Evolutionary conservation across 768 basidiomycete species (phyloP), one percentile per base, ranked within the genome.

Genomic region (Rhodosporidiobolus sp.): DNA sequence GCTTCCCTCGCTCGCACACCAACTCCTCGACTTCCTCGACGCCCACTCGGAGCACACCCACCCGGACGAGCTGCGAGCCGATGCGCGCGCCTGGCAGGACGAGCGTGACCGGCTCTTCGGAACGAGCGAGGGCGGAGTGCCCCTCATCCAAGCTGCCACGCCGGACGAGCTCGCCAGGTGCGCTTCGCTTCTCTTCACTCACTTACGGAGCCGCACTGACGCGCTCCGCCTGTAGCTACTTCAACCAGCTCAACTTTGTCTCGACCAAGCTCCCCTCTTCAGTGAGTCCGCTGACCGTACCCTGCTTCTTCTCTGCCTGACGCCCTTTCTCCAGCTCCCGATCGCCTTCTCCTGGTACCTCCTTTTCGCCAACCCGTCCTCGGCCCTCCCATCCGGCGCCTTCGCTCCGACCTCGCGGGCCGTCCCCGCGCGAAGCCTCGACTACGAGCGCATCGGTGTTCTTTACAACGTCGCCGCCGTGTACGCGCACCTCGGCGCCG

Each of bases 381-480:
- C 63, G 83, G 92, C 61, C 19, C 4, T 85, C 61, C 83, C 93
- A 59, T 85, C 87, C 45, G 86, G 91, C 67, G 80, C 91, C 22
- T 95, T 92, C 79, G 85, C 88, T 4, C 74, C 53, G 30, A 79
- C 82, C 16, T 83, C 83, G 50, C 77, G 86, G 0, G 87, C 91
- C 1, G 80, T 91, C 32, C 84, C 88, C 0, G 81, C 93, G 45
- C 84, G 84, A 46, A 94, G 88, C 70, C 83, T 97, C n/a, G 82
- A 86, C 3, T 96, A 90, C 76, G 95, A 98, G 79, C 85, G 90
- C 24, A 88, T 89, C 4, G 84, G 86, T 30, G 84, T 90, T 0
- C 81, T 97, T 2, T 95, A 90, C 84, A 97, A 97, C 78, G 84
- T 97, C 8, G 91, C 89, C 2, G 87, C 91, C 6, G 81, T 94